Percentiles rank a stretch among this genome's conserved stretches.
phyloP scores from a whole-genome alignment of 768 basidiomycete genomes.

The Russula emetica region DNA sequence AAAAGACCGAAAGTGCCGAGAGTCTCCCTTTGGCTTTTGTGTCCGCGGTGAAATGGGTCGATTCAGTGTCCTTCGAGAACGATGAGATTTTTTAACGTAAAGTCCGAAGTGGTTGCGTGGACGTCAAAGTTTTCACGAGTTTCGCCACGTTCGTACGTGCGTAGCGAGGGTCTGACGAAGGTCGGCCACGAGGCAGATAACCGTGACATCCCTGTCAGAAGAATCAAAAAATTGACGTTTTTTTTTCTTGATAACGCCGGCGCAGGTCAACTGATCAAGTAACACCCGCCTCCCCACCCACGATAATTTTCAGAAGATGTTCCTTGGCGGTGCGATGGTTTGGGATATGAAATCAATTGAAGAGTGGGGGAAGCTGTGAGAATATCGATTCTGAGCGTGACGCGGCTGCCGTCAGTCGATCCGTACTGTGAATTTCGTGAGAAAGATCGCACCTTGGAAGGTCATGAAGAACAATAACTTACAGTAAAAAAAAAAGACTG shows the following conservation, averaged over 20 bases:
- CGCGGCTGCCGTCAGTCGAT: conserved; percentile 1
- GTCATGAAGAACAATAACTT: neutral
- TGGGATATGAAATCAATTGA: conserved; percentile 6
- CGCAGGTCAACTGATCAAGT: conserved; percentile 4
- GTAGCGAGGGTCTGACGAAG: conserved; percentile 6
- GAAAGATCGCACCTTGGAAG: neutral
- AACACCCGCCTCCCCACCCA: neutral
- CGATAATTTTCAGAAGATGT: conserved; percentile 2
- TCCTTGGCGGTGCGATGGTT: conserved; percentile 1
- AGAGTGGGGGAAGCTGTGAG: neutral
- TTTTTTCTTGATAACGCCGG: conserved; percentile 1
- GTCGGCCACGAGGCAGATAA: conserved; percentile 19
- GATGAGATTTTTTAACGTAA: neutral
- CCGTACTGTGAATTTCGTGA: neutral
- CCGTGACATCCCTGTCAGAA: neutral
- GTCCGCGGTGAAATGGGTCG: conserved; percentile 12
- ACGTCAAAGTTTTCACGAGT: conserved; percentile 1
- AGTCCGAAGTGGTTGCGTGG: conserved; percentile 2
- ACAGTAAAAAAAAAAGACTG: neutral
- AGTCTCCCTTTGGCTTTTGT: neutral
- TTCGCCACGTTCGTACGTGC: neutral
- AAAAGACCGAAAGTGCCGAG: too few relatives aligned
- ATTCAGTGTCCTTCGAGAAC: conserved; percentile 4
- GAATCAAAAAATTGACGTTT: neutral
- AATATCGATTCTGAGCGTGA: neutral